Base-by-base conservation (phyloP, 768 basidiomycete species). In the Tricholoma terreum region DNA sequence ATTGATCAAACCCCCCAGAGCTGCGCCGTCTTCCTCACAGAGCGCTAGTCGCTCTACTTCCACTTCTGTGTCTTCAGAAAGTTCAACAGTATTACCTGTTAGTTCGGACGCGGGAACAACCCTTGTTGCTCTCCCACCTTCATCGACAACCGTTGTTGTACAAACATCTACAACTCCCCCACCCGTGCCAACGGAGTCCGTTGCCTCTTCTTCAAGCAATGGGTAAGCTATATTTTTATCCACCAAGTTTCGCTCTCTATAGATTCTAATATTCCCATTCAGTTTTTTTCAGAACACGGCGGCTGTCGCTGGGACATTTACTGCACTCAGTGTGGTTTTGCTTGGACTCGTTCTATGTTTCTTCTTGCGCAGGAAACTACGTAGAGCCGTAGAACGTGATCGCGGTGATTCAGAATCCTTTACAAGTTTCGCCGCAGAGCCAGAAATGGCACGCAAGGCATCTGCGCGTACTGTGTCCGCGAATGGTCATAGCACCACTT, bases 251-350 rank as follows among this genome's bases (percentile, higher is more conserved):
- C 22, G 17, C 31, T 8, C 21, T 35, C 50, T 36, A n/a, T 59
- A 45, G 38, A 59, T 46, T 57, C 58, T 53, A 40, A 57, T 10
- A 21, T 59, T 42, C 22, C 42, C 11, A 15, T 54, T 15, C 36
- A 76, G 75, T n/a, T 75, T 77, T 55, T 74, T 67, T 70, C 59
- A 64, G 15, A 75, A 74, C 55, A 76, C 73, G 61, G 69, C 63
- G n/a, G 71, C 72, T 10, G 70, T 77, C 14, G 72, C 72, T 4
- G 74, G 69, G 19, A 71, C 68, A 17, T 77, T 75, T 53, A 66
- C 69, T 11, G 61, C 71, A 17, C 65, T 70, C 22, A 56, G 68
- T 49, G 57, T 77, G 50, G 58, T 73, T 24, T 42, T 64, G 14
- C 33, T 71, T 38, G 73, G 64, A 9, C 38, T 67, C 7, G 6